These are phyloP conservation scores for Byssothecium circinans DNA, from an alignment of 2,329 filamentous ascomycete genomes.

Conservation along the genomic window DNA sequence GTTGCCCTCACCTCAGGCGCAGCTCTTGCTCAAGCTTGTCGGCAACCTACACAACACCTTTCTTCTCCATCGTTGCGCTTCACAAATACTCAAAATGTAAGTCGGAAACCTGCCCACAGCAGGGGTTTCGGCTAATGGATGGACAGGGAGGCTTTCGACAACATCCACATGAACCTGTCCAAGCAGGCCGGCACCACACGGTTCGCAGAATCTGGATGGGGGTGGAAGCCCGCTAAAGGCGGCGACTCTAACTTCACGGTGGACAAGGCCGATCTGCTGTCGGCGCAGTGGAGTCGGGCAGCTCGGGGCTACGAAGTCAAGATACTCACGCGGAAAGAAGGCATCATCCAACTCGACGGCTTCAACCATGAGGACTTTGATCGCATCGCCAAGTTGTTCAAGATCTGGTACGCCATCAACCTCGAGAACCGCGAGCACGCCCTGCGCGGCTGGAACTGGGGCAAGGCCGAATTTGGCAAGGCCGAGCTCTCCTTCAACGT, in stretches of 20 bases:
- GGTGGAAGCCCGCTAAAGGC: slow-evolving; percentile 87
- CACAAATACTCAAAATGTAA: neutral
- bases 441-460: slow-evolving; percentile 98
- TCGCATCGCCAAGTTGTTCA: slow-evolving; percentile 88
- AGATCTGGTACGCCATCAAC: slow-evolving; percentile 95
- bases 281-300: slow-evolving; percentile 92
- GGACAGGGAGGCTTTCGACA: slow-evolving; percentile 86
- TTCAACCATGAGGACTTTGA: slow-evolving; percentile 96
- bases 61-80: neutral
- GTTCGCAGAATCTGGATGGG: slow-evolving; percentile 90
- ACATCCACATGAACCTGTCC: slow-evolving; percentile 94
- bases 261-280: slow-evolving; percentile 80
- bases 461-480: slow-evolving; percentile 95
- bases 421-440: slow-evolving; percentile 93
- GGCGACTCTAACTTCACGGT: slow-evolving; percentile 87
- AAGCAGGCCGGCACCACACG: slow-evolving; percentile 90
- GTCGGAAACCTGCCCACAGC: neutral
- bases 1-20: too few species aligned
- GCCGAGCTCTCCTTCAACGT: slow-evolving; percentile 95
- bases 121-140: neutral
- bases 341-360: slow-evolving; percentile 89
- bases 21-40: too few species aligned
- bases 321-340: slow-evolving; percentile 80
- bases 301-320: slow-evolving; percentile 92
- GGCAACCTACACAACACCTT: neutral